phyloP scores from a whole-genome alignment of 495 filamentous ascomycete genomes.

The Hypoxylon fragiforme region DNA sequence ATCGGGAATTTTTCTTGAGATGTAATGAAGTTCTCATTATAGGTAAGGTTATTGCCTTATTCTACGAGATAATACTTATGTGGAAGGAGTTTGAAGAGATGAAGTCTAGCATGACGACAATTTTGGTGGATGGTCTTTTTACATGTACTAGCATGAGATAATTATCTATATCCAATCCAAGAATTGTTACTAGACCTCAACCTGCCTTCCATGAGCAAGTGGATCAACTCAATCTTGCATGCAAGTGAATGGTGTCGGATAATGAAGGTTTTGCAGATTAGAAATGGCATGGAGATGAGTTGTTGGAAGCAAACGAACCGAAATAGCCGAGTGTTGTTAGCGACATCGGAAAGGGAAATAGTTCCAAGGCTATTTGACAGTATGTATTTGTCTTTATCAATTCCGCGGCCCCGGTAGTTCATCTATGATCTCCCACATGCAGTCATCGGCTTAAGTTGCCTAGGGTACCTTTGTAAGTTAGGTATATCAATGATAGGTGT shows the following conservation, averaged over 20 bases:
- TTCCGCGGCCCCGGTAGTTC: no score
- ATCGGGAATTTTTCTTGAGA: conserved; percentile 34
- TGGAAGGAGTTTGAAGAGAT: conserved; percentile 33
- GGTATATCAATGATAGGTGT: no score
- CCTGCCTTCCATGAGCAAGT: no score
- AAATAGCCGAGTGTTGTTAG: not conserved
- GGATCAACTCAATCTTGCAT: no score
- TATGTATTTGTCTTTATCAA: no score
- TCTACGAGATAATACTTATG: conserved; percentile 36
- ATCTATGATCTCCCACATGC: no score
- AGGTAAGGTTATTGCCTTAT: conserved; percentile 32
- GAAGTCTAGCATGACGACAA: conserved; percentile 32
- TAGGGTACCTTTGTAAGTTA: no score
- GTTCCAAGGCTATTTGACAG: not conserved
- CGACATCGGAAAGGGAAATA: not conserved
- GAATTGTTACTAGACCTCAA: conserved; percentile 25
- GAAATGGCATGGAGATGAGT: not conserved
- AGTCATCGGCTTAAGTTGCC: no score
- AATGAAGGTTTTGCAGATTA: not conserved
- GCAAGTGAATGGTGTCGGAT: no score
- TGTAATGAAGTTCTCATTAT: conserved; percentile 21
- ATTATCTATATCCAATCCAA: conserved; percentile 23
- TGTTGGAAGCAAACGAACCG: not conserved
- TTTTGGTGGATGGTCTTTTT: conserved; percentile 35
- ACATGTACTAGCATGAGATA: conserved; percentile 33